Base-by-base conservation (phyloP, 2,329 filamentous ascomycete genomes). In the Cladophialophora psammophila region DNA sequence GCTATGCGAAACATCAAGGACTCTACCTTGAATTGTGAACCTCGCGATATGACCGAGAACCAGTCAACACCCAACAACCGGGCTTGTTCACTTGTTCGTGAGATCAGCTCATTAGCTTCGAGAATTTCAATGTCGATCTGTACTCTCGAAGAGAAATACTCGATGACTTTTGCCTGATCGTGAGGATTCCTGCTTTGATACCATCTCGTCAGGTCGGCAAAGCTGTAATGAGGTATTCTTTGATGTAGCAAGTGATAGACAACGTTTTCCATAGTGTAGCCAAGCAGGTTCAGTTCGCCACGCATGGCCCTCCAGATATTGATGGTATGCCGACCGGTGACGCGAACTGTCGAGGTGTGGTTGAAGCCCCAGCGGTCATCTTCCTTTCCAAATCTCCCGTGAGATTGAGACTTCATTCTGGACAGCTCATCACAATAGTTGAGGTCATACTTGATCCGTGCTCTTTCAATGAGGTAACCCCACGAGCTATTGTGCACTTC, bases 1-100 rank as follows among this genome's bases (percentile, higher is more conserved):
- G 95, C 94, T 72, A 99, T 97, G 52, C 95, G 89, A 75, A 98
- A 97, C 95, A 99, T 98, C 73, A 97, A 89, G 1, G 94, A 97
- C 79, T 99, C 95, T 48, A 99, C 95, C 78, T 99, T 99, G 85
- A 96, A 98, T 76, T 99, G 95, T 0, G 94, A 98, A 15, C 95
- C 95, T 63, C 95, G 87, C 5, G 92, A 94, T 75, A 97, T 95
- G 63, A 99, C 95, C 0, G 94, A 96, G 77, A 94, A 97, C 81
- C 99, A 99, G 79, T 99, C 95, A 0, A 98, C 91, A 0, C 95
- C 95, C 2, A 99, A 85, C 10, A 99, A 83, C 10, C 95, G 89
- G 8, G 95, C 95, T 78, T 99, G 95, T 78, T 99, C 95, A 73
- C 93, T 96, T 0, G 93, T 98, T 62, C 94, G 87, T 1, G 93